Evolutionary conservation across 2,329 filamentous ascomycete genomes (phyloP).

Genomic region (Diaporthe destruens): DNA sequence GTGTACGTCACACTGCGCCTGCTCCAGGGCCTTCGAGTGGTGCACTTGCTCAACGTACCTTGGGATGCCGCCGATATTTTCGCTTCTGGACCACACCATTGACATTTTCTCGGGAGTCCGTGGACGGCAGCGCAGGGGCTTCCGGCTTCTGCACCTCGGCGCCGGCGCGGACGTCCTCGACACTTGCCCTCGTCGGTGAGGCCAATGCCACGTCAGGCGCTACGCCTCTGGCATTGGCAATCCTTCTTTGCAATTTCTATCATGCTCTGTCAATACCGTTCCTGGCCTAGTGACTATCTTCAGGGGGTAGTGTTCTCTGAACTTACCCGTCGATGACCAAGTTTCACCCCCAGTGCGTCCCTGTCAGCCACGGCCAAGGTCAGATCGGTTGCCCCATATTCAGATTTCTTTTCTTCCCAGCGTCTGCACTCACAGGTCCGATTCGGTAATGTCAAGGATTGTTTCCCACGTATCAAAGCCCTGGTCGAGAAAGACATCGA

Average conservation of each 20-base stretch:
- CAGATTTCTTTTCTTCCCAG: conserved; percentile 23
- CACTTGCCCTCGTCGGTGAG: conserved; percentile 61
- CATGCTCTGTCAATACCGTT: conserved; percentile 41
- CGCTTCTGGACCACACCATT: conserved; percentile 68
- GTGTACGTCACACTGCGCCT: neutral
- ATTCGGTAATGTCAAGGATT: conserved; percentile 85
- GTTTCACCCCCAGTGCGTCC: conserved; percentile 80
- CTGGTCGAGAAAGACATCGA: conserved; percentile 78
- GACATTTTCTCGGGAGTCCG: conserved; percentile 59
- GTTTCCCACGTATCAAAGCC: conserved; percentile 90
- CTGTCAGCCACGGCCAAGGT: conserved; percentile 54
- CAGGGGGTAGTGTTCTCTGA: conserved; percentile 12
- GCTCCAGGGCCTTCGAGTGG: neutral
- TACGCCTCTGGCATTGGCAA: conserved; percentile 78
- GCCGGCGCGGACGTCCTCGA: conserved; percentile 68
- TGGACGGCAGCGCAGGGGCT: conserved; percentile 47
- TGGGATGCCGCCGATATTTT: conserved; percentile 83
- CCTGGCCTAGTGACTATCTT: conserved; percentile 34
- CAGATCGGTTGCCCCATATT: conserved; percentile 16
- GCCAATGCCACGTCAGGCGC: conserved; percentile 66
- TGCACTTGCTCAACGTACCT: conserved; percentile 60
- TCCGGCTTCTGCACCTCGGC: conserved; percentile 66
- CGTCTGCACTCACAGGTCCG: conserved; percentile 74
- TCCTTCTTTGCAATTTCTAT: conserved; percentile 85
- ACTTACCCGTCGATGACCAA: conserved; percentile 83